These are phyloP conservation scores for Beauveria medogensis DNA, from an alignment of 2,329 filamentous ascomycete species.

Conservation along the genomic window DNA sequence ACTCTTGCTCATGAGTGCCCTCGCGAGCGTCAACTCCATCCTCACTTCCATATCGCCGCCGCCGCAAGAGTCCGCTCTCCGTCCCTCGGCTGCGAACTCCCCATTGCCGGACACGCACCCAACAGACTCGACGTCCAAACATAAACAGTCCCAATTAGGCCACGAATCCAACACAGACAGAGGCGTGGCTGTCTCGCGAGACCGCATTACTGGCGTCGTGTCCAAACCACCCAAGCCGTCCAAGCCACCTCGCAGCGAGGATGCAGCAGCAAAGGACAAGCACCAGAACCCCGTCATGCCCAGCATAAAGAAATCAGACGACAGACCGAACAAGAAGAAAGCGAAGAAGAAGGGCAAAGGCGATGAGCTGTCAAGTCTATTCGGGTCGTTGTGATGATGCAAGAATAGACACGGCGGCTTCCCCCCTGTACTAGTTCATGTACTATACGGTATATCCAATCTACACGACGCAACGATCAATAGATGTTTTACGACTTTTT, in stretches of 20 bases:
- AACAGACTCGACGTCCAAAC: not conserved
- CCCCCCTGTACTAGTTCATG: not conserved
- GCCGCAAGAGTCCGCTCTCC: not conserved
- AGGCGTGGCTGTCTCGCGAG: conserved; percentile 23
- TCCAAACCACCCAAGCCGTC: not conserved
- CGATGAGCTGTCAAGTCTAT: conserved; percentile 68
- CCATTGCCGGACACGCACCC: not conserved
- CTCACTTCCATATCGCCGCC: conserved; percentile 28
- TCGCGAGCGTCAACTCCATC: conserved; percentile 49
- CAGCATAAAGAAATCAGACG: conserved; percentile 7
- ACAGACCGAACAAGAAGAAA: conserved; percentile 32
- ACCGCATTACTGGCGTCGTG: not conserved
- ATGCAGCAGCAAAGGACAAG: not conserved
- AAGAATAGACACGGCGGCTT: not conserved
- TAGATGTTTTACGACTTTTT: not conserved
- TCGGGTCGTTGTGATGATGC: conserved; percentile 43
- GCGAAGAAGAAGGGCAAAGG: conserved; percentile 49
- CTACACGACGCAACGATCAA: not conserved
- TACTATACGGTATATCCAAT: not conserved
- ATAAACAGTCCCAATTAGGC: not conserved
- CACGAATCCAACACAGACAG: conserved; percentile 16
- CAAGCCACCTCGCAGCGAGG: not conserved
- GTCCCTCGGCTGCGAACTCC: not conserved
- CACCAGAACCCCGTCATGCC: conserved; percentile 28
- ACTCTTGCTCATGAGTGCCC: conserved; percentile 55